Percentiles rank a stretch among this genome's conserved stretches.
Conservation (phyloP, 1,284 basidiomycete species). For the Testicularia cyperi region DNA sequence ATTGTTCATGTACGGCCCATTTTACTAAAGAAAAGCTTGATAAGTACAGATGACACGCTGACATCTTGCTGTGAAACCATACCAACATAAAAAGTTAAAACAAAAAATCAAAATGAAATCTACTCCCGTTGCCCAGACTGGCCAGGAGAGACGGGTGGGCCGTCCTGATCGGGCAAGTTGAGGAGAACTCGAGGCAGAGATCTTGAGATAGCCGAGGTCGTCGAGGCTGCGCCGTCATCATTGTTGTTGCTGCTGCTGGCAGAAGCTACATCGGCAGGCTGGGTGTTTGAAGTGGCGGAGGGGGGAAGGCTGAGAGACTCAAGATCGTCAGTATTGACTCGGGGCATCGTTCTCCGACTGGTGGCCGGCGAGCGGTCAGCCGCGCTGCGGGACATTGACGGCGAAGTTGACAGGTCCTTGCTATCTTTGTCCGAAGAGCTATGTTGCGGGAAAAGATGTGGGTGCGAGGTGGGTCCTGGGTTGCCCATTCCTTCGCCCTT, state of each 20-base stretch:
- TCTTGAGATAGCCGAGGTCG: neutral
- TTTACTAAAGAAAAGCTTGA: too few species aligned
- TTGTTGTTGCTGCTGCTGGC: neutral
- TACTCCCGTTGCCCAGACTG: too few species aligned
- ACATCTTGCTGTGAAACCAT: too few species aligned
- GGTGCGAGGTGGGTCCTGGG: constrained; percentile 33
- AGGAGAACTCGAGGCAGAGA: constrained; percentile 10
- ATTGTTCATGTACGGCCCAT: neutral
- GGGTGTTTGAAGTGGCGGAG: neutral
- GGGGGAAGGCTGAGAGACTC: neutral
- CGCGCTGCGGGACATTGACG: too few species aligned
- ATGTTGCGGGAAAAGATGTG: constrained; percentile 23
- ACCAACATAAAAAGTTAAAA: too few species aligned
- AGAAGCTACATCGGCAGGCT: neutral
- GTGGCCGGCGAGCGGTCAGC: neutral
- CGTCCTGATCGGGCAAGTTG: constrained; percentile 9
- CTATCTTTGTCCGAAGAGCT: neutral
- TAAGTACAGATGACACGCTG: too few species aligned
- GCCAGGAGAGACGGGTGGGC: constrained; percentile 10
- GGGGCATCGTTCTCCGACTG: neutral
- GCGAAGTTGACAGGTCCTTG: neutral
- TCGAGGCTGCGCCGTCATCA: neutral
- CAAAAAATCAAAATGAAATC: too few species aligned
- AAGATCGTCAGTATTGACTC: neutral
- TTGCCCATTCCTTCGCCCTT: constrained; percentile 44